Percentiles rank a stretch among this genome's conserved stretches.
Evolutionary conservation across 139 green algal species (phyloP).

Genomic region (Coelastrella sp.): DNA sequence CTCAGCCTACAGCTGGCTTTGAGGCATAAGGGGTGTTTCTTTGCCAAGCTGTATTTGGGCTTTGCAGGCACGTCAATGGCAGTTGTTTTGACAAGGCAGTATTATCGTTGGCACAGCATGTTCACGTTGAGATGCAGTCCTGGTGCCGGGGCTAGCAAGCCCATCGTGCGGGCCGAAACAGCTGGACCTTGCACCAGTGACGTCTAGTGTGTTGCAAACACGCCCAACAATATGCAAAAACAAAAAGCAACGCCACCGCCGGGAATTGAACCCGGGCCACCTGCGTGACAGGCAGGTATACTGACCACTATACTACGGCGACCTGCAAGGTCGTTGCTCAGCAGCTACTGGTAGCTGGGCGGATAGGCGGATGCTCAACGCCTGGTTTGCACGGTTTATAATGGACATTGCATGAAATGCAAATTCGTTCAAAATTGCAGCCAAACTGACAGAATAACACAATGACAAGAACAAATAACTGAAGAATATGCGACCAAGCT

Average conservation of each 20-base stretch:
- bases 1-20: not conserved
- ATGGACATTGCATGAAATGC: too few relatives aligned
- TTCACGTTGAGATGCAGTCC: too few relatives aligned
- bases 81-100: slow-evolving; percentile 3
- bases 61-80: not conserved
- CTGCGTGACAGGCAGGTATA: slow-evolving; percentile 51
- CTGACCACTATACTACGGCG: slow-evolving; percentile 51
- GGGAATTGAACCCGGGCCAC: slow-evolving; percentile 48
- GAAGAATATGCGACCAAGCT: too few relatives aligned
- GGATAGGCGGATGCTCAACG: not conserved
- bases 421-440: too few relatives aligned
- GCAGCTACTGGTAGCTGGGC: slow-evolving; percentile 15
- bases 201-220: too few relatives aligned
- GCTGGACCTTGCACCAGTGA: too few relatives aligned
- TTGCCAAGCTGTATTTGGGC: not conserved
- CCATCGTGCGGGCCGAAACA: too few relatives aligned
- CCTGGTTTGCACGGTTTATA: too few relatives aligned
- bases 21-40: not conserved
- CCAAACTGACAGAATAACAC: not conserved
- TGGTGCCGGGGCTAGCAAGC: too few relatives aligned
- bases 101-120: not conserved
- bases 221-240: not conserved
- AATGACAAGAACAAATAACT: not conserved
- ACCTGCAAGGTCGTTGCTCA: not conserved
- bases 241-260: slow-evolving; percentile 31